Evolutionary conservation across 176 grass and related monocot species (phyloP).

Genomic region (Carex scoparia): DNA sequence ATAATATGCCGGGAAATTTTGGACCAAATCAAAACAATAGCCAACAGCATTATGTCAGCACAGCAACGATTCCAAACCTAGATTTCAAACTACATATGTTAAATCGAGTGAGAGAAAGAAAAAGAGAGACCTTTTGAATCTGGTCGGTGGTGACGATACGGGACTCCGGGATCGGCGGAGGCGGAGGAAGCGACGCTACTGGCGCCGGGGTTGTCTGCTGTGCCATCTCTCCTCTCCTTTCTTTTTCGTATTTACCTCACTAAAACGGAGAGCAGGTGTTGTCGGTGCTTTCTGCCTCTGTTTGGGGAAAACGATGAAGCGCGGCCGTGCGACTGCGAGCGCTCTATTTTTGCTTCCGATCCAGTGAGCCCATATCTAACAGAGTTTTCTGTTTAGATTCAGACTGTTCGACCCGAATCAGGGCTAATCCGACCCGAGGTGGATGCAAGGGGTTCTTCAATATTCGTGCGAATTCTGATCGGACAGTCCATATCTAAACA

Average conservation of each 20-base stretch:
- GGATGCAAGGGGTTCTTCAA: too few relatives aligned
- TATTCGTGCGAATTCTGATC: too few relatives aligned
- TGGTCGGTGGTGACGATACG: constrained; percentile 26
- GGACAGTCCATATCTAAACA: too few relatives aligned
- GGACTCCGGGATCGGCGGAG: constrained; percentile 24
- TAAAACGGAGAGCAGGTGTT: constrained; percentile 1
- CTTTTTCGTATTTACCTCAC: neutral
- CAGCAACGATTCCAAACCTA: neutral
- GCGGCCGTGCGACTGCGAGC: neutral
- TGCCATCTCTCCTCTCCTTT: constrained; percentile 1
- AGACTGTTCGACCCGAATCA: too few relatives aligned
- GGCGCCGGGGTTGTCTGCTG: constrained; percentile 21
- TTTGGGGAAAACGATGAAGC: neutral
- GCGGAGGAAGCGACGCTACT: constrained; percentile 22
- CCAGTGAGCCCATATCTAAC: too few relatives aligned
- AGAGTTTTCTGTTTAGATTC: too few relatives aligned
- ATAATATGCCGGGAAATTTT: neutral
- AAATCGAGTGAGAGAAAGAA: neutral
- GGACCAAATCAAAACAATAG: neutral
- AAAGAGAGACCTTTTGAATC: constrained; percentile 34
- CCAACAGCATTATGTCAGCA: neutral
- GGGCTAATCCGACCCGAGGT: too few relatives aligned
- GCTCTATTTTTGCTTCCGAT: neutral
- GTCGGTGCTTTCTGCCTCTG: constrained; percentile 3
- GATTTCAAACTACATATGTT: neutral